Evolutionary conservation across 2,329 filamentous ascomycete species (phyloP).

Genomic region (Hymenoscyphus occultus): DNA sequence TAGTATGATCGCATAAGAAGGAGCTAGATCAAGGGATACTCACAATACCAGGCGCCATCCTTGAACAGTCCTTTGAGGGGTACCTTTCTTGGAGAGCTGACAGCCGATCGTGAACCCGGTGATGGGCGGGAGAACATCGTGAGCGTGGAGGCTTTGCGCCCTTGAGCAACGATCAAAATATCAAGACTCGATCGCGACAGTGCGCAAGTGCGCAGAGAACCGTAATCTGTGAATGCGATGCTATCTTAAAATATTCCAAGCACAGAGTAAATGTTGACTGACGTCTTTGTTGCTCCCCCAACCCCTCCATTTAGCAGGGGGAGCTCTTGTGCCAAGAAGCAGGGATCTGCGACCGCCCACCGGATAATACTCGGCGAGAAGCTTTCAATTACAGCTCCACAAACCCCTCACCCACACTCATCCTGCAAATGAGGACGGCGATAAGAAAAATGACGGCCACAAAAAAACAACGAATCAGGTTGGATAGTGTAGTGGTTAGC

Average conservation of each 20-base stretch:
- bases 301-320: neutral
- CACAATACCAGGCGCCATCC: slow-evolving; percentile 42
- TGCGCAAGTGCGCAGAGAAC: neutral
- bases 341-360: neutral
- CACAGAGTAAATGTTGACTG: neutral
- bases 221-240: neutral
- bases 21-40: neutral
- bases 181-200: neutral
- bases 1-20: slow-evolving; percentile 8
- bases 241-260: neutral
- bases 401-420: neutral
- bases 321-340: neutral
- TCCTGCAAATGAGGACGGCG: neutral
- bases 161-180: neutral
- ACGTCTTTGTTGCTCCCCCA: slow-evolving; percentile 18
- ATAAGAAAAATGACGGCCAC: neutral
- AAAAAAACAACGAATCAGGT: slow-evolving; percentile 13
- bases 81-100: neutral
- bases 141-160: neutral
- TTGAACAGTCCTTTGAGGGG: slow-evolving; percentile 32
- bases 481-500: slow-evolving; percentile 25
- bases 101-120: neutral
- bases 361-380: neutral
- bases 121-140: neutral
- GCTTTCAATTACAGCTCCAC: neutral